phyloP scores from a whole-genome alignment of 306 rosid genomes.

The Begonia masoniana region DNA sequence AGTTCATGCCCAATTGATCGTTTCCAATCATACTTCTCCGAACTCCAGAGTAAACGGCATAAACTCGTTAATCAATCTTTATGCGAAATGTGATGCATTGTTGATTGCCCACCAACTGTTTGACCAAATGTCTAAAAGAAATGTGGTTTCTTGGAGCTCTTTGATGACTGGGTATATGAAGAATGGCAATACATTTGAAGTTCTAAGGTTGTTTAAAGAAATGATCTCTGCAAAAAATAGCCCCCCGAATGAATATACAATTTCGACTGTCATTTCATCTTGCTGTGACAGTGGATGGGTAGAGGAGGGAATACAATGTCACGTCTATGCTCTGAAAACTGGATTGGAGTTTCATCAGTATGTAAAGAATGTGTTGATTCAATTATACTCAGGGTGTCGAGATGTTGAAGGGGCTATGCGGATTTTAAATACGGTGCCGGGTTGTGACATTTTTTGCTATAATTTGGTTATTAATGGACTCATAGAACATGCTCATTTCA shows the following conservation, averaged over 20 bases:
- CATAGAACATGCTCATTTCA: conserved; percentile 1
- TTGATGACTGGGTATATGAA: conserved; percentile 15
- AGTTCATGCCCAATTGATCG: conserved; percentile 10
- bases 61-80: conserved; percentile 11
- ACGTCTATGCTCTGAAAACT: conserved; percentile 8
- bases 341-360: conserved; percentile 15
- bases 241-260: conserved; percentile 9
- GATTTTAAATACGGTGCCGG: conserved; percentile 9
- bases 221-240: not conserved
- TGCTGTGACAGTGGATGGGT: conserved; percentile 4
- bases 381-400: conserved; percentile 9
- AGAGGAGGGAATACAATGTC: conserved; percentile 9
- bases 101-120: conserved; percentile 5
- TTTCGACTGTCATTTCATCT: conserved; percentile 8
- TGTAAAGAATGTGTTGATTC: conserved; percentile 11
- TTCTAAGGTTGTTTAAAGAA: conserved; percentile 4
- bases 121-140: conserved; percentile 8
- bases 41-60: not conserved
- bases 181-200: conserved; percentile 3
- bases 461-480: conserved; percentile 13
- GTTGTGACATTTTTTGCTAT: conserved; percentile 11
- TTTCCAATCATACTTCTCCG: conserved; percentile 4
- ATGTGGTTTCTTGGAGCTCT: conserved; percentile 13
- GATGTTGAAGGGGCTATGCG: conserved; percentile 8
- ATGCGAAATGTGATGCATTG: conserved; percentile 11